phyloP scores from a whole-genome alignment of 2,329 filamentous ascomycete species.

The Scedosporium aurantiacum region DNA sequence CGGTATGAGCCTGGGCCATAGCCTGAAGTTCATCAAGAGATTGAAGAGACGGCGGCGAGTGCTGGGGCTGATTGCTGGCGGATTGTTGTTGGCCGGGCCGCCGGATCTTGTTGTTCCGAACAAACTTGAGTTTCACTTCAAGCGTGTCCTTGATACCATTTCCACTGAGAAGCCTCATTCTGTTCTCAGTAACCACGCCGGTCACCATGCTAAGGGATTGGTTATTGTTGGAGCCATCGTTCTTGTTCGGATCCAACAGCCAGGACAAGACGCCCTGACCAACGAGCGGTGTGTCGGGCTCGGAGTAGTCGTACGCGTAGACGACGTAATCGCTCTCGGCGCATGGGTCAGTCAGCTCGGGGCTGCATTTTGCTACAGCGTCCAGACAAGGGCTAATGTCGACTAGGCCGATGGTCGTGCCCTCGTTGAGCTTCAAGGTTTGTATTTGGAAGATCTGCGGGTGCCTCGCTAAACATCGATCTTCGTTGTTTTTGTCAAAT shows the following conservation, averaged over 20 bases:
- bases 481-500: constrained; percentile 79
- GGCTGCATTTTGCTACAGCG: constrained; percentile 67
- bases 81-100: constrained; percentile 18
- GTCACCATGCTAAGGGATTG: constrained; percentile 60
- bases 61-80: constrained; percentile 1
- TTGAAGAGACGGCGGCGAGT: neutral
- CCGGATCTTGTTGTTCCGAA: constrained; percentile 55
- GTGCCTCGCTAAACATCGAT: constrained; percentile 80
- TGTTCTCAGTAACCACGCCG: constrained; percentile 78
- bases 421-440: constrained; percentile 70
- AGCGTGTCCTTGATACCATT: constrained; percentile 78
- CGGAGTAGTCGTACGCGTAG: constrained; percentile 93
- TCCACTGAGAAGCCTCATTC: constrained; percentile 67
- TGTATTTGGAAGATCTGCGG: constrained; percentile 70
- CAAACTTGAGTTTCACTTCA: constrained; percentile 83
- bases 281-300: constrained; percentile 83
- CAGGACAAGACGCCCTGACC: constrained; percentile 93
- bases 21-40: constrained; percentile 12
- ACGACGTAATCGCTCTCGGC: constrained; percentile 82
- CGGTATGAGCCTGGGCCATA: constrained; percentile 2
- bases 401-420: constrained; percentile 71
- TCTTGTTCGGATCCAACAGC: constrained; percentile 41
- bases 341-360: constrained; percentile 39
- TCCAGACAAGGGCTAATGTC: constrained; percentile 81
- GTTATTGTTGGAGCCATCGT: neutral